Evolutionary conservation across 2,329 filamentous ascomycete species (phyloP).

Genomic region (Exophiala dermatitidis): DNA sequence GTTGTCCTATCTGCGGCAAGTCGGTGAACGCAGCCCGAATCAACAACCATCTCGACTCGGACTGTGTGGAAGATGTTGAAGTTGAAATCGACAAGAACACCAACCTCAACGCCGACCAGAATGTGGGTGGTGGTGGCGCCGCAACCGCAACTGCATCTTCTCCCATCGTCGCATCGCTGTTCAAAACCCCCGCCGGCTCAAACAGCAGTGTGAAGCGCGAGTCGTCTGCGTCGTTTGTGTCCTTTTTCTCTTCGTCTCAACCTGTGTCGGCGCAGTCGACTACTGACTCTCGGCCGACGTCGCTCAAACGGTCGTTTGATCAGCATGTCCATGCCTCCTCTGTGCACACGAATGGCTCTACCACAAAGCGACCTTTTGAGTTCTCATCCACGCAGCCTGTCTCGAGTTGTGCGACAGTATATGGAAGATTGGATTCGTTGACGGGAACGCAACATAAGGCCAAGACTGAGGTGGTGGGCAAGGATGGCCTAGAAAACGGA

Average conservation of each 20-base stretch:
- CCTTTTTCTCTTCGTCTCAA: slow-evolving; percentile 29
- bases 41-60: slow-evolving; percentile 85
- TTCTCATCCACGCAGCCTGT: slow-evolving; percentile 13
- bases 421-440: slow-evolving; percentile 6
- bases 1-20: slow-evolving; percentile 75
- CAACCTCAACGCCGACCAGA: slow-evolving; percentile 29
- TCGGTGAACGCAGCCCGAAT: slow-evolving; percentile 66
- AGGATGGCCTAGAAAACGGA: not conserved
- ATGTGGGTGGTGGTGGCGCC: slow-evolving; percentile 30
- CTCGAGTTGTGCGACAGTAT: slow-evolving; percentile 1
- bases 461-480: not conserved
- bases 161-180: slow-evolving; percentile 47
- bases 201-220: slow-evolving; percentile 33
- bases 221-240: slow-evolving; percentile 1
- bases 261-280: slow-evolving; percentile 10
- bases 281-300: slow-evolving; percentile 8
- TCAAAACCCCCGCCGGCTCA: slow-evolving; percentile 40
- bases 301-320: slow-evolving; percentile 32
- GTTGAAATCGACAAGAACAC: slow-evolving; percentile 28
- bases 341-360: not conserved
- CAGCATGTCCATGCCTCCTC: slow-evolving; percentile 15
- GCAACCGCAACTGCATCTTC: slow-evolving; percentile 19
- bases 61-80: slow-evolving; percentile 60
- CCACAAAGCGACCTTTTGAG: not conserved
- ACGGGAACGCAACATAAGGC: not conserved